Base-by-base conservation (phyloP, 495 filamentous ascomycete genomes). In the Rostrohypoxylon terebratum region DNA sequence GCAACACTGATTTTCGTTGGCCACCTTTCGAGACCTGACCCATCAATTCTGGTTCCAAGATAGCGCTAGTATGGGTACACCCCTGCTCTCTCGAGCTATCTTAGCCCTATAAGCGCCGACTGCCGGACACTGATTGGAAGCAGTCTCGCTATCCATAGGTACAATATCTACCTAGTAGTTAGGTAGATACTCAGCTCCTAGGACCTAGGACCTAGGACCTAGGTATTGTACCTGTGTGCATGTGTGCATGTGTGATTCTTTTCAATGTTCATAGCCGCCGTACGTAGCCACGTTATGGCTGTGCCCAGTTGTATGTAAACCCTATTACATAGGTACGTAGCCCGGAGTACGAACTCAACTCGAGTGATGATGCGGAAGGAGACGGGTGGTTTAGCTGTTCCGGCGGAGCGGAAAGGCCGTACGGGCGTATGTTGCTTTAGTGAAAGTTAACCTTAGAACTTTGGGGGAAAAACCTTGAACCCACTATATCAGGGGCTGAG, bases 81-180 rank as follows among this genome's bases (percentile, higher is more conserved):
- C 42, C 42, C 13, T 45, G 42, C 42, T 20, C 42, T n/a, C 42
- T 6, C 20, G 42, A 45, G 42, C 42, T 20, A 8, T 18, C n/a
- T 45, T 45, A 45, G 42, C 60, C 74, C 38, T 72, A 57, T 77
- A 76, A 68, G 73, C 75, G 73, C 75, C 57, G 53, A 57, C 53
- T 69, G 54, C 61, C 28, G 42, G 40, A 20, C 21, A 38, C 5
- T 75, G 63, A 75, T 77, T 77, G 72, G 72, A 31, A 44, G 23
- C 16, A 59, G 68, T 72, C 40, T 63, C 36, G 50, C 20, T 34
- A 71, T 34, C 51, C n/a, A 48, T n/a, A 8, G 36, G 0, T 9
- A 16, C 34, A 42, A 42, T 42, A 38, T 42, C 4, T 42, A 4
- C 11, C 7, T 38, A 5, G 38, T 42, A 42, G 11, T n/a, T 42